A percentile compares a stretch with the other conserved stretches of the same genome.
These are phyloP conservation scores for Ophiostoma himal-ulmi DNA, from an alignment of 2,329 filamentous ascomycete species.

Conservation along the genomic window DNA sequence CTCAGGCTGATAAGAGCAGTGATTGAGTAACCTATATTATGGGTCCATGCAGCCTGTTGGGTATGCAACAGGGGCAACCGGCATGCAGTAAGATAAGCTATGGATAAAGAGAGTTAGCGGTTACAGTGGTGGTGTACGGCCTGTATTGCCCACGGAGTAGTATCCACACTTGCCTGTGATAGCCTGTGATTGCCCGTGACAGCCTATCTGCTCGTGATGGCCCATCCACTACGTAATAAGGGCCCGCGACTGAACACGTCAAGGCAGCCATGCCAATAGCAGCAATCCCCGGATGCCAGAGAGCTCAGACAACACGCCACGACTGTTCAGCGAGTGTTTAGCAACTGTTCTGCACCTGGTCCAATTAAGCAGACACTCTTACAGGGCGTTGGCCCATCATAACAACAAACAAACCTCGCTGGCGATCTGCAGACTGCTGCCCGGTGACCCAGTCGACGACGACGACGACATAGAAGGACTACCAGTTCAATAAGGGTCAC, in stretches of 20 bases:
- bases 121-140: not conserved
- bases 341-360: not conserved
- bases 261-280: conserved; percentile 20
- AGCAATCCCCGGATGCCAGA: conserved; percentile 7
- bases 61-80: conserved; percentile 8
- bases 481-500: not conserved
- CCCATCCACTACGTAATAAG: conserved; percentile 21
- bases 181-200: not conserved
- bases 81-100: conserved; percentile 12
- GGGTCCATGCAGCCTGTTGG: not conserved
- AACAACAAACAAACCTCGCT: conserved; percentile 11
- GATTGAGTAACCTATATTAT: not conserved
- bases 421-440: not conserved
- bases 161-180: not conserved
- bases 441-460: not conserved
- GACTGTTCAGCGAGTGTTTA: not conserved
- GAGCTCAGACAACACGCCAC: not conserved
- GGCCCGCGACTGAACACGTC: conserved; percentile 12
- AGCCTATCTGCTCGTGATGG: not conserved
- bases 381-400: not conserved
- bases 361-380: not conserved
- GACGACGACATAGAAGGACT: not conserved
- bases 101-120: conserved; percentile 3
- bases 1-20: conserved; percentile 10
- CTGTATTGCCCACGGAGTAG: not conserved